phyloP scores from a whole-genome alignment of 2,329 filamentous ascomycete species.

The Colletotrichum filicis region DNA sequence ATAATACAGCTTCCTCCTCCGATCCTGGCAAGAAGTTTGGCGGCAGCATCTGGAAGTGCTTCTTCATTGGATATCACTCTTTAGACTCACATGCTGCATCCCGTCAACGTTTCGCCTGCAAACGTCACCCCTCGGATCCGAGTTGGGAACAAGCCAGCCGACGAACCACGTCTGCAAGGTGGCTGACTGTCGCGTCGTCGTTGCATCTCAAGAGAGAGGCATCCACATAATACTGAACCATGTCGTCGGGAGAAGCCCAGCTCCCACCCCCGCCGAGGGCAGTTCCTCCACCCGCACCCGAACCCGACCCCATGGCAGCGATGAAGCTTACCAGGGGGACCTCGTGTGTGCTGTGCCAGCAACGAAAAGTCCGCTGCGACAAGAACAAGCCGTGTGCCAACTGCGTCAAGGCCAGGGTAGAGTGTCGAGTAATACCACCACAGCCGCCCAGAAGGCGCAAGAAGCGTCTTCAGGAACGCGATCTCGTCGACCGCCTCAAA shows the following conservation, averaged over 20 bases:
- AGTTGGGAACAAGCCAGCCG: conserved; percentile 22
- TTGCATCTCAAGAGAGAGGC: not conserved
- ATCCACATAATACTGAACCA: conserved; percentile 32
- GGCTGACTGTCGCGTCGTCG: conserved; percentile 5
- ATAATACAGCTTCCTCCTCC: not conserved
- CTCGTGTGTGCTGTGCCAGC: conserved; percentile 79
- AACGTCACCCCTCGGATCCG: conserved; percentile 30
- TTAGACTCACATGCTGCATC: conserved; percentile 22
- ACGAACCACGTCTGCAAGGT: conserved; percentile 20
- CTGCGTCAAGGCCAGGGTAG: conserved; percentile 70
- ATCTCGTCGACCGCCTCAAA: conserved; percentile 75
- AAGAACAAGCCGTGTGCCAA: conserved; percentile 78
- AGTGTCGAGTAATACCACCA: conserved; percentile 70
- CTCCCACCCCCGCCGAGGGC: conserved; percentile 35
- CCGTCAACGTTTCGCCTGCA: conserved; percentile 30
- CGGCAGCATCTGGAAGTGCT: not conserved
- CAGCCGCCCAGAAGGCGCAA: conserved; percentile 68
- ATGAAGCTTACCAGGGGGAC: conserved; percentile 69
- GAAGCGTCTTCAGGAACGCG: conserved; percentile 75
- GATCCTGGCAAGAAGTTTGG: conserved; percentile 1
- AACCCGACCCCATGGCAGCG: conserved; percentile 51
- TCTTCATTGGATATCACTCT: conserved; percentile 17
- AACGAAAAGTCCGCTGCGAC: conserved; percentile 80
- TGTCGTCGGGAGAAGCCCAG: conserved; percentile 37
- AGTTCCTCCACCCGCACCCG: conserved; percentile 38